Percentiles rank a stretch among this genome's conserved stretches.
These are phyloP conservation scores for Geoglossum cookeanum DNA, from an alignment of 2,329 filamentous ascomycete species.

Conservation along the genomic window DNA sequence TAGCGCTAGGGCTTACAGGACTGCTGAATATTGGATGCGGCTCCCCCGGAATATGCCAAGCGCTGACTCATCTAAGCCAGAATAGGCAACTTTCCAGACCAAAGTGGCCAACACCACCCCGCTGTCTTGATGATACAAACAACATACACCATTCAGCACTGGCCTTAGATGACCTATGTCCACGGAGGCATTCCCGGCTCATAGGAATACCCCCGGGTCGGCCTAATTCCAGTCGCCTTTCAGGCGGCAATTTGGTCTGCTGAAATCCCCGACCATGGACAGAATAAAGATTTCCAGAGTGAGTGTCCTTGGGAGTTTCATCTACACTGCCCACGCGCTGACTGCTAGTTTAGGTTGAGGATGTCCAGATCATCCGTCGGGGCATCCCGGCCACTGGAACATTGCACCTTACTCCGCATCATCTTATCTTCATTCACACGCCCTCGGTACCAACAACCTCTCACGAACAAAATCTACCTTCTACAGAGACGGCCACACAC, in stretches of 20 bases:
- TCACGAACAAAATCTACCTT: constrained; percentile 14
- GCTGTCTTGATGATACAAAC: background rate
- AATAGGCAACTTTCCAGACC: background rate
- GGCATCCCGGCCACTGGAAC: constrained; percentile 38
- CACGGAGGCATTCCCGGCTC: no score
- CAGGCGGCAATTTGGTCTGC: background rate
- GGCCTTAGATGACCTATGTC: no score
- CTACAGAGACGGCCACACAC: constrained; percentile 21
- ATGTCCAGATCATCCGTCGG: constrained; percentile 40
- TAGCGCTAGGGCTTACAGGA: background rate
- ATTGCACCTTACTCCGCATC: constrained; percentile 43
- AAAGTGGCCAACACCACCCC: background rate
- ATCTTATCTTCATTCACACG: constrained; percentile 42
- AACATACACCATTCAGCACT: no score
- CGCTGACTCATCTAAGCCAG: background rate
- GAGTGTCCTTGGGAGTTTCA: constrained; percentile 5
- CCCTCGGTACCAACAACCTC: constrained; percentile 20
- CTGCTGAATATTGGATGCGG: background rate
- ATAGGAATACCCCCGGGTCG: no score
- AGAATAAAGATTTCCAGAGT: constrained; percentile 29
- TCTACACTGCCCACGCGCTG: background rate
- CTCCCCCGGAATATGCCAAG: background rate
- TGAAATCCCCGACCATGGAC: constrained; percentile 17
- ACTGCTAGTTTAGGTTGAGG: constrained; percentile 30
- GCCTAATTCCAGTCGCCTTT: background rate